These are phyloP conservation scores for Paramyrothecium sp. DNA, from an alignment of 2,329 filamentous ascomycete genomes.

Conservation along the genomic window DNA sequence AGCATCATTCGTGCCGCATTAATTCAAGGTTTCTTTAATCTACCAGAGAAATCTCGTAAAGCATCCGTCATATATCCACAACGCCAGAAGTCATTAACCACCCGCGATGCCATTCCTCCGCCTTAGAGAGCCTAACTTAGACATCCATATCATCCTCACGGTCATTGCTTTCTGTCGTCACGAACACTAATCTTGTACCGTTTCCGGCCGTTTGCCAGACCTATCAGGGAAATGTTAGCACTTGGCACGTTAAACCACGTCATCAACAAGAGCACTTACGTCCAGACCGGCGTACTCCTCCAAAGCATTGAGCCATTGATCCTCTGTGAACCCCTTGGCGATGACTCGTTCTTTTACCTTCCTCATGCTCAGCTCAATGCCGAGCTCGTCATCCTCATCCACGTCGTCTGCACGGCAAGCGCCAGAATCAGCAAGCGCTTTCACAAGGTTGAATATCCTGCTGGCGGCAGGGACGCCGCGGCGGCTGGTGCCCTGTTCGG, in stretches of 20 bases:
- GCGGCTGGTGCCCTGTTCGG: constrained; percentile 59
- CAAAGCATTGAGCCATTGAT: constrained; percentile 83
- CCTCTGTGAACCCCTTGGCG: constrained; percentile 93
- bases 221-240: constrained; percentile 46
- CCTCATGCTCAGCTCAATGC: constrained; percentile 76
- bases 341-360: constrained; percentile 89
- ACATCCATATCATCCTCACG: constrained; percentile 47
- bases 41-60: constrained; percentile 9
- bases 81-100: constrained; percentile 21
- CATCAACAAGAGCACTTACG: constrained; percentile 59
- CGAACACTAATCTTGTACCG: constrained; percentile 69
- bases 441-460: constrained; percentile 94
- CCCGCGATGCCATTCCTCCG: not conserved
- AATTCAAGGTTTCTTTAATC: not conserved
- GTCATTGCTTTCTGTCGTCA: constrained; percentile 55
- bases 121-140: constrained; percentile 7
- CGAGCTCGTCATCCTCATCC: constrained; percentile 51
- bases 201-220: constrained; percentile 77
- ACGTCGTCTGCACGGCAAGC: constrained; percentile 74
- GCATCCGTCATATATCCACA: constrained; percentile 16
- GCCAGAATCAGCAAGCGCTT: constrained; percentile 80
- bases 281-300: constrained; percentile 87
- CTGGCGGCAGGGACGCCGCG: constrained; percentile 78
- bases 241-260: not conserved
- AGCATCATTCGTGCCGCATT: not conserved